These are phyloP conservation scores for Trametes sanguinea DNA, from an alignment of 768 basidiomycete genomes.

Conservation along the genomic window DNA sequence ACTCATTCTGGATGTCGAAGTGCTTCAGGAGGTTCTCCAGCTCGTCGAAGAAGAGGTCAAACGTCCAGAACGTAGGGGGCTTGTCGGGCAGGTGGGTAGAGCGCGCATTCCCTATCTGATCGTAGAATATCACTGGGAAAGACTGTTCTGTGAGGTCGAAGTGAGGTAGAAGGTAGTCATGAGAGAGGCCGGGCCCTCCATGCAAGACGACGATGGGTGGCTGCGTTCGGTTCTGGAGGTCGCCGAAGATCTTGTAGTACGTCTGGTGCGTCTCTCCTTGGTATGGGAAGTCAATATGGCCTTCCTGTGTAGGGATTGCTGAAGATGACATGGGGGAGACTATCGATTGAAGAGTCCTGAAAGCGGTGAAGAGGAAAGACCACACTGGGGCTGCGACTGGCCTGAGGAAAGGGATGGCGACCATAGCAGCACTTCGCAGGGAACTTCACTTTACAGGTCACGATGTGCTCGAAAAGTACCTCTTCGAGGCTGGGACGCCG, in stretches of 20 bases:
- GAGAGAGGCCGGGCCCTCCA: slow-evolving; percentile 49
- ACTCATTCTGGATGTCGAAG: slow-evolving; percentile 42
- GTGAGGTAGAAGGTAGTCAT: slow-evolving; percentile 45
- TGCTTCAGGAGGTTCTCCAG: slow-evolving; percentile 49
- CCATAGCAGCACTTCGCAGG: too few species aligned
- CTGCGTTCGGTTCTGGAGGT: slow-evolving; percentile 37
- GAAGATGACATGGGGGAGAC: neutral
- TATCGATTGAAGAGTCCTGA: neutral
- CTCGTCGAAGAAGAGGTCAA: slow-evolving; percentile 56
- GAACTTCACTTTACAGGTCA: too few species aligned
- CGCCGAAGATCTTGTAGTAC: slow-evolving; percentile 47
- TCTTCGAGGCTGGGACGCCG: too few species aligned
- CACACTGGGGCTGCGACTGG: neutral
- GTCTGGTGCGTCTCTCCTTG: slow-evolving; percentile 38
- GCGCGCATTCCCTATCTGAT: slow-evolving; percentile 49
- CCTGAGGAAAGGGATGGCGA: too few species aligned
- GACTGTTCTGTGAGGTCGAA: slow-evolving; percentile 37
- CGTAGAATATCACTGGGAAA: slow-evolving; percentile 51
- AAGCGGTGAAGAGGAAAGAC: neutral
- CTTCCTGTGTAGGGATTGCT: slow-evolving; percentile 19
- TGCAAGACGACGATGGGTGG: slow-evolving; percentile 47
- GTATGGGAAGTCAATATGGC: slow-evolving; percentile 26
- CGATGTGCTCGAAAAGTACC: too few species aligned
- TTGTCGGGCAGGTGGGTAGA: slow-evolving; percentile 47
- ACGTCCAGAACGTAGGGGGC: slow-evolving; percentile 42